Evolutionary conservation across 495 filamentous ascomycete genomes (phyloP).

Genomic region (Trichocladium antarcticum): DNA sequence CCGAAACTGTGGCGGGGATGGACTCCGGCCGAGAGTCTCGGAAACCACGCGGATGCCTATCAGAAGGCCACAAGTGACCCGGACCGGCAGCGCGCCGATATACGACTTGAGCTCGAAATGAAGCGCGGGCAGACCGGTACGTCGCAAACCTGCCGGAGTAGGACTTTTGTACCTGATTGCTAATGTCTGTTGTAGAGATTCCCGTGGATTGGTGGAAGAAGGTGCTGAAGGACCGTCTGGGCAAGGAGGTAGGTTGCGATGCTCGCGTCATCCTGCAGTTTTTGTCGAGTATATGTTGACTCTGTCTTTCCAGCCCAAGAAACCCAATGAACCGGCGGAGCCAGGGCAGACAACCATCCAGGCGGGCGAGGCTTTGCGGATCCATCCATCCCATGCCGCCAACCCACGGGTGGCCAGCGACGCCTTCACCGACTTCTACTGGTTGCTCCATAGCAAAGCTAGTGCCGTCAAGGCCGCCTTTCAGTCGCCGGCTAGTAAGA

Average conservation of each 20-base stretch:
- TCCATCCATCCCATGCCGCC: slow-evolving; percentile 15
- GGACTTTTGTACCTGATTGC: neutral
- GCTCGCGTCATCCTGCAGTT: neutral
- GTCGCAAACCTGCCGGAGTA: neutral
- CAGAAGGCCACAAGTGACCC: slow-evolving; percentile 13
- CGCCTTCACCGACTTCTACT: slow-evolving; percentile 7
- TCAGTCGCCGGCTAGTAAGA: slow-evolving; percentile 4
- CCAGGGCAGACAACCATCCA: slow-evolving; percentile 11
- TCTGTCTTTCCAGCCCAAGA: neutral
- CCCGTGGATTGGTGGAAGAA: slow-evolving; percentile 21
- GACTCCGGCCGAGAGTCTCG: slow-evolving; percentile 22
- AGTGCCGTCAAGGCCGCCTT: slow-evolving; percentile 4
- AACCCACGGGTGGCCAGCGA: slow-evolving; percentile 5
- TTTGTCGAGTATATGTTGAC: neutral
- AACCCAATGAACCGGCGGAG: slow-evolving; percentile 9
- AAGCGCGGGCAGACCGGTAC: slow-evolving; percentile 8
- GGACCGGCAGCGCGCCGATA: slow-evolving; percentile 20
- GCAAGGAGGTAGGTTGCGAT: slow-evolving; percentile 2
- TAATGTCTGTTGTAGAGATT: slow-evolving; percentile 10
- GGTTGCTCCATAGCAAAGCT: slow-evolving; percentile 8
- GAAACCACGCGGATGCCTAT: slow-evolving; percentile 20
- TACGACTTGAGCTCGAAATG: slow-evolving; percentile 21
- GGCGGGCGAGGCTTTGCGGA: slow-evolving; percentile 12
- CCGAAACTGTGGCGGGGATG: slow-evolving; percentile 14
- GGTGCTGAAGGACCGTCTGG: slow-evolving; percentile 3